Evolutionary conservation across 768 basidiomycete species (phyloP).

Genomic region (Russula olivacea): DNA sequence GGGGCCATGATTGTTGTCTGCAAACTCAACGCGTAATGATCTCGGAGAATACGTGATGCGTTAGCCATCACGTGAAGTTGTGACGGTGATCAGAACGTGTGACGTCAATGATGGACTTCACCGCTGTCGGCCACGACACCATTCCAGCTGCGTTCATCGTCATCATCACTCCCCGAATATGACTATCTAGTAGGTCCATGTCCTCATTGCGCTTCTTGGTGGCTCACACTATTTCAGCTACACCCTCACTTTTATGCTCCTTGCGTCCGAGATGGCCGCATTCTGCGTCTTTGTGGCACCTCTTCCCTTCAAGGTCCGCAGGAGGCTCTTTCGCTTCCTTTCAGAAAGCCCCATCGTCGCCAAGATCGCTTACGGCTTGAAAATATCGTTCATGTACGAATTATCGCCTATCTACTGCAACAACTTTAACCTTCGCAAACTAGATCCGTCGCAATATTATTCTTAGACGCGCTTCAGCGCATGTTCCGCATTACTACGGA

Average conservation of each 20-base stretch:
- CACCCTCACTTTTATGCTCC: constrained; percentile 71
- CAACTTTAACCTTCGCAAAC: constrained; percentile 26
- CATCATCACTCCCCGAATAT: constrained; percentile 29
- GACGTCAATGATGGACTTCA: too few relatives aligned
- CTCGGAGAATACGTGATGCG: constrained; percentile 8
- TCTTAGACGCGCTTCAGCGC: constrained; percentile 87
- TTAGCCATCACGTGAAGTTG: constrained; percentile 15
- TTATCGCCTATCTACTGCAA: neutral
- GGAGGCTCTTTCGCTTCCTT: constrained; percentile 65
- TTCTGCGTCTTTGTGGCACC: constrained; percentile 83
- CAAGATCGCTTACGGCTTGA: constrained; percentile 84
- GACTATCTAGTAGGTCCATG: constrained; percentile 43
- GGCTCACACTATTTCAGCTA: constrained; percentile 45
- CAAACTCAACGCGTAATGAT: neutral
- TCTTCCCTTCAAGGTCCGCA: constrained; percentile 70
- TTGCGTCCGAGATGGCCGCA: constrained; percentile 79
- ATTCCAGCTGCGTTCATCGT: neutral
- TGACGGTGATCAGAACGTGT: neutral
- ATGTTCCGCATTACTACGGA: constrained; percentile 81
- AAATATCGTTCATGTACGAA: constrained; percentile 87
- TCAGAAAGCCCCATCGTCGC: constrained; percentile 65
- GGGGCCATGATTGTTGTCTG: constrained; percentile 48
- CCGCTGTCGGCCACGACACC: neutral
- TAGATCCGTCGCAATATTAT: constrained; percentile 78
- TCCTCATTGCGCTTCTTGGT: neutral